A percentile compares a stretch with the other conserved stretches of the same genome.
Evolutionary conservation across 192 early-diverging fungal species (phyloP).

Genomic region (Gonapodya prolifera): DNA sequence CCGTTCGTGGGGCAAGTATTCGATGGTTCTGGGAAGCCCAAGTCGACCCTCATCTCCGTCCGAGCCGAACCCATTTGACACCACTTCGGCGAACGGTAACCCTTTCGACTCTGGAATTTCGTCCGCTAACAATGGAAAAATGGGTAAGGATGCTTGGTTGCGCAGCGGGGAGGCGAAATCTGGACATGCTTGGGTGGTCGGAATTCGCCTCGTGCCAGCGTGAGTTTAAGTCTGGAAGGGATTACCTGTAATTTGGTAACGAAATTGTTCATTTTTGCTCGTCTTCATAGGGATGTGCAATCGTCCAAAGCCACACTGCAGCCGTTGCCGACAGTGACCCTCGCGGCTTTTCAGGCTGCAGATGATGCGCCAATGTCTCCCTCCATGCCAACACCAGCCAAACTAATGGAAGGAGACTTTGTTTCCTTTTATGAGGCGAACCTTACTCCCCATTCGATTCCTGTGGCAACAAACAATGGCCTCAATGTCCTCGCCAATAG

Average conservation of each 20-base stretch:
- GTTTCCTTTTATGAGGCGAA: not conserved
- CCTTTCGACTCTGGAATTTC: not conserved
- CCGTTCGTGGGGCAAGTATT: not conserved
- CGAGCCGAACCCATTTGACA: not conserved
- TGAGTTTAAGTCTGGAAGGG: not conserved
- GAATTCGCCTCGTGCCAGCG: not conserved
- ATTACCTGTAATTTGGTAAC: not conserved
- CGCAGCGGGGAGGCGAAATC: not conserved
- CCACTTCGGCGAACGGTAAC: not conserved
- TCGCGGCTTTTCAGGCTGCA: not conserved
- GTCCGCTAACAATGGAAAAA: not conserved
- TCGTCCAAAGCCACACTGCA: not conserved
- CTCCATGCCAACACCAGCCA: not conserved
- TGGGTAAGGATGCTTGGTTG: not conserved
- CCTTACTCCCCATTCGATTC: not conserved
- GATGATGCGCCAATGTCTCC: not conserved
- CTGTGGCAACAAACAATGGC: not conserved
- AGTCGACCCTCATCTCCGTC: not conserved
- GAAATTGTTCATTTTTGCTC: not conserved
- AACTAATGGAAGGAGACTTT: not conserved
- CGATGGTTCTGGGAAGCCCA: not conserved
- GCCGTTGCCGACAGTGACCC: not conserved
- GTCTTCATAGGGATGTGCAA: not conserved
- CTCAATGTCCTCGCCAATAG: not conserved
- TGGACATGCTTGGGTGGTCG: not conserved